Evolutionary conservation across 163 green algal genomes (phyloP).

Genomic region (Smithsoniella earleae): DNA sequence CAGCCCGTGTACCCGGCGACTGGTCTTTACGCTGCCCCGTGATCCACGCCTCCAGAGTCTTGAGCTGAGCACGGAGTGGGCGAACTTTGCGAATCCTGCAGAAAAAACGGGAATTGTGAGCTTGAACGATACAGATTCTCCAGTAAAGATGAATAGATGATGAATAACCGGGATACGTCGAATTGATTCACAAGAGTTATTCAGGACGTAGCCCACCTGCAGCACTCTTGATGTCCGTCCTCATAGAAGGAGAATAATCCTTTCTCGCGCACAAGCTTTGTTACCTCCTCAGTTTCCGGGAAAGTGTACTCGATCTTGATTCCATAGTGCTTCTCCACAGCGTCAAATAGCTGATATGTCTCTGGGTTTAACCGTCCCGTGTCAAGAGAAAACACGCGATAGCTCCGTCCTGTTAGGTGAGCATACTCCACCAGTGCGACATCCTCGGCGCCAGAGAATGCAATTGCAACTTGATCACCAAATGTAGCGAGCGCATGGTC

Average conservation of each 20-base stretch:
- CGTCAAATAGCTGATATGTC: constrained; percentile 90
- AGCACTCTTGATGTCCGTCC: constrained; percentile 97
- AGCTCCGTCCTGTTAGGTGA: constrained; percentile 85
- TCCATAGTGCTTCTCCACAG: constrained; percentile 90
- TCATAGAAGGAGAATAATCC: constrained; percentile 98
- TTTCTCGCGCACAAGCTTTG: constrained; percentile 87
- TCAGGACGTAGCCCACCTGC: constrained; percentile 39
- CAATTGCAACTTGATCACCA: constrained; percentile 78
- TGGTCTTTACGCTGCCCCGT: constrained; percentile 98
- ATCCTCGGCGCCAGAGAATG: constrained; percentile 92
- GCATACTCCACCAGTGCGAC: constrained; percentile 97
- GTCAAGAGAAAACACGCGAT: constrained; percentile 95
- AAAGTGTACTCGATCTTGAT: constrained; percentile 99
- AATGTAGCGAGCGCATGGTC: constrained; percentile 80
- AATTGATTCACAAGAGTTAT: no score
- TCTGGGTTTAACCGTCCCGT: constrained; percentile 95
- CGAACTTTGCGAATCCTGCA: constrained; percentile 50
- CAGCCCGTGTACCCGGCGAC: constrained; percentile 79
- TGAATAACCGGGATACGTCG: not conserved
- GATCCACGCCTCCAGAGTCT: constrained; percentile 87
- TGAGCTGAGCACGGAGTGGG: constrained; percentile 80
- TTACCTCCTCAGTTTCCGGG: constrained; percentile 78
- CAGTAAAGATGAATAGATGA: not conserved
- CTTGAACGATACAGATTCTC: not conserved
- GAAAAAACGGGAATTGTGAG: no score